A percentile compares a stretch with the other conserved stretches of the same genome.
Conservation (phyloP, 2,329 filamentous ascomycete species). For the Aspergillus amoenus region DNA sequence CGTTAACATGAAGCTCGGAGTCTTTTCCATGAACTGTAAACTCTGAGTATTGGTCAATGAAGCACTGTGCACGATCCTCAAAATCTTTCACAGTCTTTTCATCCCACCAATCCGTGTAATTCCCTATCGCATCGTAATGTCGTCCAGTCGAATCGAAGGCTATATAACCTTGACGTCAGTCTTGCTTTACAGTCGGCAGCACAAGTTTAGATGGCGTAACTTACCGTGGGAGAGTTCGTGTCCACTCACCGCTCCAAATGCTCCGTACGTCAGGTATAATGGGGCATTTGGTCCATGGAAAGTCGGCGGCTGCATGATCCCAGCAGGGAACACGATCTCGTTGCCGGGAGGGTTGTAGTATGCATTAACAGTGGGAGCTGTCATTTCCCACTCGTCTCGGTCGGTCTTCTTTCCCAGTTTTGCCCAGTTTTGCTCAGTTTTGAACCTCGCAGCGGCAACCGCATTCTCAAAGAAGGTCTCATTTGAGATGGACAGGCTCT, state of each 20-base stretch:
- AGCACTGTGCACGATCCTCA: slow-evolving; percentile 61
- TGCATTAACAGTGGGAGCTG: slow-evolving; percentile 62
- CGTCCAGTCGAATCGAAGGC: slow-evolving; percentile 68
- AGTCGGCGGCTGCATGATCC: slow-evolving; percentile 67
- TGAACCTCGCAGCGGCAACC: slow-evolving; percentile 52
- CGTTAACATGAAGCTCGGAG: slow-evolving; percentile 62
- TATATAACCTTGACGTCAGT: slow-evolving; percentile 14
- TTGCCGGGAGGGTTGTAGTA: slow-evolving; percentile 66
- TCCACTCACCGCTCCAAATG: slow-evolving; percentile 65
- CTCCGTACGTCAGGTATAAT: slow-evolving; percentile 67
- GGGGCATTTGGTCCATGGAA: slow-evolving; percentile 62
- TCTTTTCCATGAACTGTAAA: slow-evolving; percentile 60
- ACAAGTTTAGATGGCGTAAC: slow-evolving; percentile 2
- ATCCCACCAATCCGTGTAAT: slow-evolving; percentile 68
- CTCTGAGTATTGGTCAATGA: slow-evolving; percentile 65
- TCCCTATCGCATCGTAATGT: slow-evolving; percentile 64
- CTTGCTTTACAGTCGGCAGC: background rate
- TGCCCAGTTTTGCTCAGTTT: slow-evolving; percentile 54
- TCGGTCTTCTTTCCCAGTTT: slow-evolving; percentile 61
- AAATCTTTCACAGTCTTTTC: slow-evolving; percentile 60
- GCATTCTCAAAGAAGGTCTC: slow-evolving; percentile 59
- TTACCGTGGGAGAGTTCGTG: slow-evolving; percentile 66
- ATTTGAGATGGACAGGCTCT: slow-evolving; percentile 50
- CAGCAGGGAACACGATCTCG: slow-evolving; percentile 68
- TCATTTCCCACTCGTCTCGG: slow-evolving; percentile 61